Evolutionary conservation across 1,139 yeast genomes (phyloP).

Genomic region (Lodderomyces margitis): DNA sequence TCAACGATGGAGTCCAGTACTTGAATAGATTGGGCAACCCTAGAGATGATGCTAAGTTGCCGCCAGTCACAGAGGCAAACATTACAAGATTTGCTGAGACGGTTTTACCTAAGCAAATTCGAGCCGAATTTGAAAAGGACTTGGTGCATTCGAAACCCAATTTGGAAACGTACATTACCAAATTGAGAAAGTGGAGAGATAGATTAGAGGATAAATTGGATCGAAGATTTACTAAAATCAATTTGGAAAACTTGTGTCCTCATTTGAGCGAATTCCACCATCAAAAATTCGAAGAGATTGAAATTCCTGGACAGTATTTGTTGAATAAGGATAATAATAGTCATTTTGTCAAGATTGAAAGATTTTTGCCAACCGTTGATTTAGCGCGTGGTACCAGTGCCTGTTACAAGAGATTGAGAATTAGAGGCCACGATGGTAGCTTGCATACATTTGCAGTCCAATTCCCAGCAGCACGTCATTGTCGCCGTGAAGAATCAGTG

Average conservation of each 20-base stretch:
- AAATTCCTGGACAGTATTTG: conserved; percentile 94
- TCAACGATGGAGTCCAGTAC: conserved; percentile 90
- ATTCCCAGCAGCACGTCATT: conserved; percentile 96
- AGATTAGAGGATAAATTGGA: conserved; percentile 89
- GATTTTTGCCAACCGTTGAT: conserved; percentile 88
- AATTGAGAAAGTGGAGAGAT: conserved; percentile 90
- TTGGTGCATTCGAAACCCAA: conserved; percentile 87
- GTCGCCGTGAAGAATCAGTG: conserved; percentile 93
- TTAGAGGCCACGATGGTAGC: conserved; percentile 93
- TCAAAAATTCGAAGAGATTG: conserved; percentile 96
- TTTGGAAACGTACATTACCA: conserved; percentile 78
- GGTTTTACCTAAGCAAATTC: conserved; percentile 83
- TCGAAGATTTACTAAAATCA: conserved; percentile 70
- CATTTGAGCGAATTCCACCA: conserved; percentile 96
- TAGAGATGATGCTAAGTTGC: conserved; percentile 81
- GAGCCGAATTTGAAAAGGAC: conserved; percentile 90
- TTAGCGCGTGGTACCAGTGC: conserved; percentile 88
- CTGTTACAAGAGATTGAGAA: conserved; percentile 86
- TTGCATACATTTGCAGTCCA: conserved; percentile 93
- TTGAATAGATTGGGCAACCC: conserved; percentile 84
- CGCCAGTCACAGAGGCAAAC: conserved; percentile 89
- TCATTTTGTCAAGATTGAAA: conserved; percentile 88
- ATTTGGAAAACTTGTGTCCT: conserved; percentile 88
- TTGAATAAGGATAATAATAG: conserved; percentile 78
- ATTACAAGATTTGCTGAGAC: conserved; percentile 90